phyloP scores from a whole-genome alignment of 2,329 filamentous ascomycete genomes.

The Verticillium klebahnii region DNA sequence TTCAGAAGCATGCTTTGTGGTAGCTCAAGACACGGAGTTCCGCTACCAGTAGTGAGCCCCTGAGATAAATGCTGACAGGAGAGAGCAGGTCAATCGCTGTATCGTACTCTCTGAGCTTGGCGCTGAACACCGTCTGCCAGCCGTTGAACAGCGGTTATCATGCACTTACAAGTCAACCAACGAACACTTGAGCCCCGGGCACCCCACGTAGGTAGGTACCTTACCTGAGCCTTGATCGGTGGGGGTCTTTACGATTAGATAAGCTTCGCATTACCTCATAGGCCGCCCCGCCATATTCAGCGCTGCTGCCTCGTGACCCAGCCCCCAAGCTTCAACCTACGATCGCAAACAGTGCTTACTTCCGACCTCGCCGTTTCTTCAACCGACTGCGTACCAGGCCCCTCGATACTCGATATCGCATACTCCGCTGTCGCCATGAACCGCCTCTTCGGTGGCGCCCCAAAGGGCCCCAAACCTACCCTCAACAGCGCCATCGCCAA shows the following conservation, averaged over 20 bases:
- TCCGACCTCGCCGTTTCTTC: background rate
- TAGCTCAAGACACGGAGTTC: no score
- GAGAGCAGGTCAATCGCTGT: no score
- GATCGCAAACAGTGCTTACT: background rate
- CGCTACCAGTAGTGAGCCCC: no score
- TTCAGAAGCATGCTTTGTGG: no score
- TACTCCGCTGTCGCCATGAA: constrained; percentile 65
- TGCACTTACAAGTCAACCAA: no score
- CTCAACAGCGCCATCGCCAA: constrained; percentile 78
- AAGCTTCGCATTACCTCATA: background rate
- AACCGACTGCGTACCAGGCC: background rate
- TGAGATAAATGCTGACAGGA: no score
- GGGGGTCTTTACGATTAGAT: background rate
- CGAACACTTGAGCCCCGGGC: no score
- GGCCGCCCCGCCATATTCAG: background rate
- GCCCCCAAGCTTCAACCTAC: background rate
- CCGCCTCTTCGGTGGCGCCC: constrained; percentile 87
- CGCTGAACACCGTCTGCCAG: no score
- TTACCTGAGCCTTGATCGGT: background rate
- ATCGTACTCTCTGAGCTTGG: no score
- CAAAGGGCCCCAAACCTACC: constrained; percentile 82
- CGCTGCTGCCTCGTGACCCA: background rate
- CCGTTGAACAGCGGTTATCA: no score
- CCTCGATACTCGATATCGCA: background rate
- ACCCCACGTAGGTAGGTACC: no score